Conservation (phyloP, 163 green algal genomes). For the Picocystis sp. region DNA sequence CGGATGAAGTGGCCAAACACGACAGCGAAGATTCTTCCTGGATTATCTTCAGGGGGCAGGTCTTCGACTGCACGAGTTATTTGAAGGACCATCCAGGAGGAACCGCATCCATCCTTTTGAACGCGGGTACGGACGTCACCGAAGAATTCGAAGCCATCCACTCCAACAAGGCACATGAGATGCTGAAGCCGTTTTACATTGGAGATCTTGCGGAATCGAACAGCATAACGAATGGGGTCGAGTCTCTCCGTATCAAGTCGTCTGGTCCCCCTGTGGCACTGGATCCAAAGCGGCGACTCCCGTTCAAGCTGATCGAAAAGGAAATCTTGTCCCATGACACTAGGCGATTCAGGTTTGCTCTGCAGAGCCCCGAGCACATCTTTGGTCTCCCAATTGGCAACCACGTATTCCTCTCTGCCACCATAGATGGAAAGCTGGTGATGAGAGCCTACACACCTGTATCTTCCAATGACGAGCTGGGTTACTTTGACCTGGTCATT, state of each 20-base stretch:
- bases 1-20: conserved; percentile 56
- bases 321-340: conserved; percentile 69
- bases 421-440: conserved; percentile 58
- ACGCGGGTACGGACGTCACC: conserved; percentile 57
- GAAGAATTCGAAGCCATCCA: conserved; percentile 39
- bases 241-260: no score
- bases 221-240: no score
- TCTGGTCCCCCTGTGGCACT: conserved; percentile 28
- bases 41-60: conserved; percentile 48
- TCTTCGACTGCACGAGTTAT: background rate
- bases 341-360: conserved; percentile 73
- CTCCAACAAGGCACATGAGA: conserved; percentile 16
- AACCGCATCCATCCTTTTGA: conserved; percentile 4
- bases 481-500: conserved; percentile 89
- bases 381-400: conserved; percentile 82
- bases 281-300: conserved; percentile 55
- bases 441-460: conserved; percentile 91
- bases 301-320: conserved; percentile 61
- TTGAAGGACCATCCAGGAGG: background rate
- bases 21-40: conserved; percentile 48
- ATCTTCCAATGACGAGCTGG: conserved; percentile 58
- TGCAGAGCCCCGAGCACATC: conserved; percentile 62
- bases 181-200: conserved; percentile 39
- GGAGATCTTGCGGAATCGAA: conserved; percentile 36
- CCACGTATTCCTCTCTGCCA: conserved; percentile 79